Percentiles rank a stretch among this genome's conserved stretches.
phyloP scores from a whole-genome alignment of 2,329 filamentous ascomycete species.

The Ilyonectria robusta region DNA sequence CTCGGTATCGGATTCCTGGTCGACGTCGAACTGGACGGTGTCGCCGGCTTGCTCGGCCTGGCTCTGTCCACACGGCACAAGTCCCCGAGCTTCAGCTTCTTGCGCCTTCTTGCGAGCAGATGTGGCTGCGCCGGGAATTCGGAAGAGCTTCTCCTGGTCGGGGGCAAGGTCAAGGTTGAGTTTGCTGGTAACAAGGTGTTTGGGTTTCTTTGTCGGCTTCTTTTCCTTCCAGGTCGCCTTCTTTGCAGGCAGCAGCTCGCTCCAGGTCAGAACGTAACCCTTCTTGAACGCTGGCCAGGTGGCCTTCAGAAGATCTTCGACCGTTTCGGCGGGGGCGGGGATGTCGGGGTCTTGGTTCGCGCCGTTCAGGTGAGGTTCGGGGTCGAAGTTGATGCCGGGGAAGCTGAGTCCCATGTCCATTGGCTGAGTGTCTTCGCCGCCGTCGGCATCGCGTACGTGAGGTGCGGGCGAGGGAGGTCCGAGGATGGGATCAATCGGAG shows the following conservation, averaged over 20 bases:
- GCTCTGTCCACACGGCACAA: conserved; percentile 62
- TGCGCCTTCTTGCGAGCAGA: conserved; percentile 69
- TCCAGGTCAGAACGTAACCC: conserved; percentile 82
- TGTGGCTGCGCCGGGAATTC: conserved; percentile 74
- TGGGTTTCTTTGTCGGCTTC: conserved; percentile 82
- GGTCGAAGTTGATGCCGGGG: conserved; percentile 63
- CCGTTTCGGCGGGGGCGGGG: conserved; percentile 79
- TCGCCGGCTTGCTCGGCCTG: conserved; percentile 53
- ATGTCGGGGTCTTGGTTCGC: conserved; percentile 74
- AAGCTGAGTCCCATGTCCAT: conserved; percentile 53
- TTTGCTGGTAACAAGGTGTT: conserved; percentile 88
- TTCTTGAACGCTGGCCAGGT: conserved; percentile 87
- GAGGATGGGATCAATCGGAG: conserved; percentile 60
- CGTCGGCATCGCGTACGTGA: conserved; percentile 58
- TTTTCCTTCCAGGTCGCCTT: conserved; percentile 85
- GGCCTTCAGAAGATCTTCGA: conserved; percentile 82
- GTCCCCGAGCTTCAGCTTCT: conserved; percentile 65
- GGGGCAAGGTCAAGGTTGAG: conserved; percentile 87
- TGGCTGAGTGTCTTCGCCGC: conserved; percentile 52
- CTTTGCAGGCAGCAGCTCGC: conserved; percentile 86
- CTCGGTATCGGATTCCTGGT: conserved; percentile 71
- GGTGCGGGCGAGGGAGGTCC: conserved; percentile 61
- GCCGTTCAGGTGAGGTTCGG: conserved; percentile 59
- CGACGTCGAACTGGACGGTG: conserved; percentile 60
- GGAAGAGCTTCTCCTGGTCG: conserved; percentile 90